Conservation (phyloP, 441 rosid species). For the Populus hybrid region DNA sequence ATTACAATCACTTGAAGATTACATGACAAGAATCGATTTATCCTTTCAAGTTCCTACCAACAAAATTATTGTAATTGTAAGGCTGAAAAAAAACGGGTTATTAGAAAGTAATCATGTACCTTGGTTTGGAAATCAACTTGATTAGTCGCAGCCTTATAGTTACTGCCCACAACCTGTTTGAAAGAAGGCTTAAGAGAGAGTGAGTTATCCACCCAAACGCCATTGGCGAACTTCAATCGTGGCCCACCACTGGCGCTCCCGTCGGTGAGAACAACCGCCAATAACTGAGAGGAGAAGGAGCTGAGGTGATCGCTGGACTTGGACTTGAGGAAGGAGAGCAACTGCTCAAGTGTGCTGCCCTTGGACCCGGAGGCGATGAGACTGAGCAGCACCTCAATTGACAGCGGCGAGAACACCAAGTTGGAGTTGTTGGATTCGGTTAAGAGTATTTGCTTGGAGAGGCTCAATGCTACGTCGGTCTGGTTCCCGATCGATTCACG, state of each 20-base stretch:
- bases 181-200: conserved; percentile 58
- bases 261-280: conserved; percentile 62
- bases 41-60: background rate
- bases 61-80: background rate
- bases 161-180: conserved; percentile 46
- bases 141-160: conserved; percentile 58
- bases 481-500: conserved; percentile 47
- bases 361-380: conserved; percentile 67
- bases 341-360: conserved; percentile 61
- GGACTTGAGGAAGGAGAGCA: conserved; percentile 72
- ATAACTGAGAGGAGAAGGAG: conserved; percentile 57
- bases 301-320: conserved; percentile 54
- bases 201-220: conserved; percentile 71
- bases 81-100: background rate
- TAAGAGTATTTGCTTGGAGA: conserved; percentile 41
- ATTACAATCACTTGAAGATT: background rate
- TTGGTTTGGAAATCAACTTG: conserved; percentile 69
- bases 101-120: conserved; percentile 33
- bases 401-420: conserved; percentile 76
- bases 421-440: conserved; percentile 43
- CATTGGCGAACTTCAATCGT: conserved; percentile 52
- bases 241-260: conserved; percentile 68
- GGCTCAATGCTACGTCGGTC: conserved; percentile 47
- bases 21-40: background rate
- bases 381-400: conserved; percentile 69